A percentile compares a stretch with the other conserved stretches of the same genome.
These are phyloP conservation scores for Cyberlindnera euphorbiiphila DNA, from an alignment of 805 yeast genomes.

Conservation along the genomic window DNA sequence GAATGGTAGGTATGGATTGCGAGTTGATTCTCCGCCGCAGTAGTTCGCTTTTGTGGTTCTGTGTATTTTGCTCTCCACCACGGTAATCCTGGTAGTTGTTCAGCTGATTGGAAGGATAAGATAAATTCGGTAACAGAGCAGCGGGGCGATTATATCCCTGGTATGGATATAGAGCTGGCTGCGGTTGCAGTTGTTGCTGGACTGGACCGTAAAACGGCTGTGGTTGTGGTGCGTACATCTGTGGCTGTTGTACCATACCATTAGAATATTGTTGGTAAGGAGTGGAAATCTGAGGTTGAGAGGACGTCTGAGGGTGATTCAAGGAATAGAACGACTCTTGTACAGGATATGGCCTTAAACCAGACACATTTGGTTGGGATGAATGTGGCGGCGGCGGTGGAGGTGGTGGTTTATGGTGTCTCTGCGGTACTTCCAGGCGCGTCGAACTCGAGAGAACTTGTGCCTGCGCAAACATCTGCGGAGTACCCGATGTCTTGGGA, in stretches of 20 bases:
- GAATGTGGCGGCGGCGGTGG: slow-evolving; percentile 12
- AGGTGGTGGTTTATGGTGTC: slow-evolving; percentile 9
- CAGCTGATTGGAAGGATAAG: slow-evolving; percentile 7
- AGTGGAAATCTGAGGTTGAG: no score
- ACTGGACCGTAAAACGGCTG: no score
- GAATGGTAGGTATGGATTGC: slow-evolving; percentile 34
- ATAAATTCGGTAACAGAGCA: slow-evolving; percentile 1
- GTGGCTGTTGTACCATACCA: no score
- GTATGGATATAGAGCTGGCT: slow-evolving; percentile 1
- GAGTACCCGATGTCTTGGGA: slow-evolving; percentile 1
- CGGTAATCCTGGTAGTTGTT: neutral
- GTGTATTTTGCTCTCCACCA: slow-evolving; percentile 2
- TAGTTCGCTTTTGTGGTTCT: slow-evolving; percentile 3
- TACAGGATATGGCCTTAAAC: slow-evolving; percentile 12
- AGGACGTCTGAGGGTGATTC: no score
- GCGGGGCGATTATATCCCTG: slow-evolving; percentile 9
- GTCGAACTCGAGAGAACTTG: neutral
- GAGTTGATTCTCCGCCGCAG: slow-evolving; percentile 18
- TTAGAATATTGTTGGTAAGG: no score
- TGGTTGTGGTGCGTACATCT: no score
- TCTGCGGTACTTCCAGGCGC: slow-evolving; percentile 11
- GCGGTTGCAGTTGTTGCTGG: slow-evolving; percentile 6
- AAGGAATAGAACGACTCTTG: slow-evolving; percentile 14
- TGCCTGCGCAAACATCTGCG: neutral
- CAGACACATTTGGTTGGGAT: neutral